phyloP scores from a whole-genome alignment of 2,329 filamentous ascomycete genomes.

The Colletotrichum orbiculare region DNA sequence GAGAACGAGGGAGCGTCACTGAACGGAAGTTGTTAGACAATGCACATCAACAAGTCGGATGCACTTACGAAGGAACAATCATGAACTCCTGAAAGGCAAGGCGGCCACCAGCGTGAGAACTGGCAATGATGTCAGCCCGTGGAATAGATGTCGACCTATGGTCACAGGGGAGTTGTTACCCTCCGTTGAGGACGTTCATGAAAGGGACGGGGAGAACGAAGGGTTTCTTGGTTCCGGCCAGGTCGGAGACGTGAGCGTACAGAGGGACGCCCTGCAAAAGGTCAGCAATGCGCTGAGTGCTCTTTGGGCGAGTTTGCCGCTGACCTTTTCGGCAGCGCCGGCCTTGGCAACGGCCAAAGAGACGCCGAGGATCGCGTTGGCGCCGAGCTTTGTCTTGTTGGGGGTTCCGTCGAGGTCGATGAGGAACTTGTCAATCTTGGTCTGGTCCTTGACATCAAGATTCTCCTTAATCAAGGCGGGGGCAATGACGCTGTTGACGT shows the following conservation, averaged over 20 bases:
- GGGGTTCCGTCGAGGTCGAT: slow-evolving; percentile 85
- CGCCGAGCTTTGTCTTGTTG: slow-evolving; percentile 90
- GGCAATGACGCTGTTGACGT: slow-evolving; percentile 85
- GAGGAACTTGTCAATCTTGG: slow-evolving; percentile 84
- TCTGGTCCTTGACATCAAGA: slow-evolving; percentile 88
- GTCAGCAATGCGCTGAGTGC: slow-evolving; percentile 8
- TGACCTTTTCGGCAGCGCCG: slow-evolving; percentile 85
- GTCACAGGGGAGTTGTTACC: slow-evolving; percentile 48
- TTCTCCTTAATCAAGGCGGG: slow-evolving; percentile 85
- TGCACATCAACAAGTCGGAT: not conserved
- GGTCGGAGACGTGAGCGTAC: slow-evolving; percentile 88
- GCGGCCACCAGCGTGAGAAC: slow-evolving; percentile 97
- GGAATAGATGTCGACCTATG: too few relatives aligned
- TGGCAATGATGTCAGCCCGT: slow-evolving; percentile 38
- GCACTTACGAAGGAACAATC: slow-evolving; percentile 82
- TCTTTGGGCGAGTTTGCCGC: slow-evolving; percentile 6
- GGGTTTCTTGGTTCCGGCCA: slow-evolving; percentile 90
- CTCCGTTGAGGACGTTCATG: slow-evolving; percentile 92
- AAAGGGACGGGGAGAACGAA: slow-evolving; percentile 91
- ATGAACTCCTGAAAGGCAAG: slow-evolving; percentile 97
- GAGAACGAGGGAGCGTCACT: slow-evolving; percentile 89
- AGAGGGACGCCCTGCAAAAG: slow-evolving; percentile 75
- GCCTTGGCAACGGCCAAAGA: slow-evolving; percentile 88
- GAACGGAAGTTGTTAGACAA: slow-evolving; percentile 12
- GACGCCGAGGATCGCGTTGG: slow-evolving; percentile 90